Base-by-base conservation (phyloP, 306 rosid species). In the Oxytropis ochrocephala region DNA sequence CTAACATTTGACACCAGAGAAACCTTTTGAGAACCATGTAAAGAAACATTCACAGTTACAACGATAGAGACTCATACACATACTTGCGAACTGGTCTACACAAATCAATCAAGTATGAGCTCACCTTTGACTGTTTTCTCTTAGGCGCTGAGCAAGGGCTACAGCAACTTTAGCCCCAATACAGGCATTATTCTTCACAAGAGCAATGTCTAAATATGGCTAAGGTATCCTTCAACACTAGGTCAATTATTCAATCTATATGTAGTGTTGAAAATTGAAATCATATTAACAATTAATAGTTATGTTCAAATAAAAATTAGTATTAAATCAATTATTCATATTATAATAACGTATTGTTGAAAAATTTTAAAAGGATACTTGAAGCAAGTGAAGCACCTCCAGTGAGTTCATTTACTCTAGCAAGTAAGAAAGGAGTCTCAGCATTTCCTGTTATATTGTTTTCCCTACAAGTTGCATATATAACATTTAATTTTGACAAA, bases 131-230 rank as follows among this genome's bases (percentile, higher is more conserved):
- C 73, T 13, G 42, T 59, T 51, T 72, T 80, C 79, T 61, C 90
- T 85, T 11, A 82, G 78, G 29, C 29, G 29, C 46, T 65, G 69
- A 43, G 85, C 73, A 77, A 93, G 94, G 78, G 96, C 90, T 9
- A 78, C 90, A 16, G 94, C 81, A 72, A 93, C 84, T 75, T 82
- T 66, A 65, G 98, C 81, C 38, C 97, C 98, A 36, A 86, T 67
- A 64, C 44, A 79, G 59, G 97, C 97, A 81, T 93, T 93, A 76
- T 93, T 93, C 91, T 93, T 93, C 82, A 93, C 96, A 73, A 90
- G 89, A 55, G 97, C 98, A 82, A 93, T 88, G 82, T 93, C 98
- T 92, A 81, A 64, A 21, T 21, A 35, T 49, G 74, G 85, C 83
- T 81, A 86, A 80, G 91, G 39, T 56, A 70, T 79, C 1, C 47